A percentile compares a stretch with the other conserved stretches of the same genome.
phyloP scores from a whole-genome alignment of 371 early-diverging fungal genomes.

The Entomophthora muscae region DNA sequence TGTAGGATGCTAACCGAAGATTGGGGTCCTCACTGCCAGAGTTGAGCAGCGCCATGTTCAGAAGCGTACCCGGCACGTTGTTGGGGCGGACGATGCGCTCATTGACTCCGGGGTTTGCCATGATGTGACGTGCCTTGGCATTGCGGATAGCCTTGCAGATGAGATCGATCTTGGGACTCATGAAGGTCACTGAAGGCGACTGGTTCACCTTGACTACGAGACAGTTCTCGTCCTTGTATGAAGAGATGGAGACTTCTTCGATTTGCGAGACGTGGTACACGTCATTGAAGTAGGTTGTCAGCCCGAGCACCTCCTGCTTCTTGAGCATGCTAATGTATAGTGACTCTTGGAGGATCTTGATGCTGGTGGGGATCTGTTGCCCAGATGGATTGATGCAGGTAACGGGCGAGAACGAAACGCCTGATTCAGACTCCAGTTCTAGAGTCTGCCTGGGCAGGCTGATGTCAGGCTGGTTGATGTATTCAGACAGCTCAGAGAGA shows the following conservation, averaged over 20 bases:
- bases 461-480: slow-evolving; percentile 44
- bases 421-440: slow-evolving; percentile 46
- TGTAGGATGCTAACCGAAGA: slow-evolving; percentile 69
- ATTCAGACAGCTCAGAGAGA: slow-evolving; percentile 48
- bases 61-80: slow-evolving; percentile 82
- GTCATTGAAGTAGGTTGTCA: slow-evolving; percentile 62
- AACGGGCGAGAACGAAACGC: slow-evolving; percentile 40
- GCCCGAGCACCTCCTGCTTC: slow-evolving; percentile 48
- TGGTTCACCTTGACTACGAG: slow-evolving; percentile 62
- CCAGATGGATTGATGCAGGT: slow-evolving; percentile 38
- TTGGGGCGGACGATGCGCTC: slow-evolving; percentile 63
- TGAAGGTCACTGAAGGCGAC: slow-evolving; percentile 42
- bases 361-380: slow-evolving; percentile 48
- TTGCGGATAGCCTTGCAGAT: slow-evolving; percentile 50
- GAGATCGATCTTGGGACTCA: slow-evolving; percentile 56
- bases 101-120: slow-evolving; percentile 40
- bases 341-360: slow-evolving; percentile 63
- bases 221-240: slow-evolving; percentile 42
- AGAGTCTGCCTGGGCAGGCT: slow-evolving; percentile 59
- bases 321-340: slow-evolving; percentile 57
- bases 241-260: slow-evolving; percentile 44
- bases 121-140: slow-evolving; percentile 46
- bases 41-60: slow-evolving; percentile 82
- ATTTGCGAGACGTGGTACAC: slow-evolving; percentile 73
- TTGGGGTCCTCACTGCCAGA: slow-evolving; percentile 65